Evolutionary conservation across 108 stramenopile genomes (phyloP).

Genomic region (Pseudonitzschia multiseries): DNA sequence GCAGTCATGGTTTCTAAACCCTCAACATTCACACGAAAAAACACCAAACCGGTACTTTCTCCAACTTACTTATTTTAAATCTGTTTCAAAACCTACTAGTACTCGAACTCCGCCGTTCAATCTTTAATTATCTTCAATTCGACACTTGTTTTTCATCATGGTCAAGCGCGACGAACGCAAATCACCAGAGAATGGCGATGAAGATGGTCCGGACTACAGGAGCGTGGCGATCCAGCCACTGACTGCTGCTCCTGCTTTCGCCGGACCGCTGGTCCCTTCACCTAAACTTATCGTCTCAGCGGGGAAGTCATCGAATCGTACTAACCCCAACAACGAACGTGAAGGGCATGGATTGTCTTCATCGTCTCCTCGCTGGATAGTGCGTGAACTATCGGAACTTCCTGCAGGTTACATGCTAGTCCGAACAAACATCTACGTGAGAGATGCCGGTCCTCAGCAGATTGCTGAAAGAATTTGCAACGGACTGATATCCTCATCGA

Average conservation of each 20-base stretch:
- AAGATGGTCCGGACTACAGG: slow-evolving; percentile 33
- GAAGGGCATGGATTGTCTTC: background rate
- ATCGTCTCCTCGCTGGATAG: background rate
- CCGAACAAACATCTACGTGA: slow-evolving; percentile 31
- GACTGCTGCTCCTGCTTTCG: slow-evolving; percentile 14
- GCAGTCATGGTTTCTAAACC: too few species aligned
- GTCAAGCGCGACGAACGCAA: background rate
- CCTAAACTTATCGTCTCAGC: background rate
- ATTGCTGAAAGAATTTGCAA: slow-evolving; percentile 28
- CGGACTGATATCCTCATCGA: background rate
- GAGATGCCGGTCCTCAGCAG: slow-evolving; percentile 10
- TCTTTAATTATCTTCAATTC: too few species aligned
- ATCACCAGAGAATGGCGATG: background rate
- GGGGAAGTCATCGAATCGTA: slow-evolving; percentile 10
- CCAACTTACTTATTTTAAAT: too few species aligned
- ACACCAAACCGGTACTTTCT: too few species aligned
- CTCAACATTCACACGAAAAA: too few species aligned
- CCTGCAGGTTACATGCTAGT: slow-evolving; percentile 24
- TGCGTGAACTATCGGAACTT: slow-evolving; percentile 1
- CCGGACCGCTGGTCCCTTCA: slow-evolving; percentile 13
- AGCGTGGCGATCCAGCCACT: slow-evolving; percentile 28
- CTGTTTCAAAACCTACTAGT: too few species aligned
- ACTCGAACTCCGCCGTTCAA: too few species aligned
- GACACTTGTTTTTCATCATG: background rate
- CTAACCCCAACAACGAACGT: background rate